phyloP scores from a whole-genome alignment of 208 protist genomes.

The Leishmania gerbilli region DNA sequence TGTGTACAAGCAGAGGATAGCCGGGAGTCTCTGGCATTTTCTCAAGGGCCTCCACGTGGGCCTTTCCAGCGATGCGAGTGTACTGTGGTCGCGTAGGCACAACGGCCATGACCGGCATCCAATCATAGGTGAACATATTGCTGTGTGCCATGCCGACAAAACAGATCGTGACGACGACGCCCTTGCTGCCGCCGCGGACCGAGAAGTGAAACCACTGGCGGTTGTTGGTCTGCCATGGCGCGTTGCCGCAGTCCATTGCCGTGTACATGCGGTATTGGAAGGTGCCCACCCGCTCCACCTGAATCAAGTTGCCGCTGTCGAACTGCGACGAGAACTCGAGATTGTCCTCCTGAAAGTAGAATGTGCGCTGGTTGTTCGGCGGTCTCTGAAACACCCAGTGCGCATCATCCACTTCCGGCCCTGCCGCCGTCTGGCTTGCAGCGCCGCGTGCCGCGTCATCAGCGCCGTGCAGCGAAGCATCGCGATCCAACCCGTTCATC shows the following conservation, averaged over 20 bases:
- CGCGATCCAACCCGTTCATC: neutral
- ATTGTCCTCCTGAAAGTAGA: conserved; percentile 86
- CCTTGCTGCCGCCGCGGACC: conserved; percentile 71
- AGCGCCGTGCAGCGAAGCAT: neutral
- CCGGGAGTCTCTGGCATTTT: conserved; percentile 79
- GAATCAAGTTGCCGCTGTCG: conserved; percentile 91
- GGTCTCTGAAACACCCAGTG: conserved; percentile 75
- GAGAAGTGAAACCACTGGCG: conserved; percentile 94
- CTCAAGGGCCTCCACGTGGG: conserved; percentile 56
- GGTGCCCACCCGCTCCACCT: conserved; percentile 75
- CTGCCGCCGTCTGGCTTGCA: neutral
- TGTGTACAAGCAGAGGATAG: conserved; percentile 72
- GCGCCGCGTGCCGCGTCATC: neutral
- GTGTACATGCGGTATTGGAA: conserved; percentile 81
- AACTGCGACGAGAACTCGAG: conserved; percentile 90
- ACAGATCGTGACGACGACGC: conserved; percentile 54
- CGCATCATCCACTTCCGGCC: conserved; percentile 30
- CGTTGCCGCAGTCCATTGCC: conserved; percentile 85
- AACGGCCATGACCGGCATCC: conserved; percentile 80
- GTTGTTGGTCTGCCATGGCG: conserved; percentile 82
- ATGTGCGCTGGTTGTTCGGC: conserved; percentile 87
- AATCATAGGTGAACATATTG: conserved; percentile 86
- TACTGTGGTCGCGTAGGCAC: conserved; percentile 63
- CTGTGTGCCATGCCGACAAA: conserved; percentile 87
- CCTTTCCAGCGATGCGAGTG: conserved; percentile 63